Evolutionary conservation across 305 asterid genomes (phyloP).

Genomic region (Fraxinus platypoda): DNA sequence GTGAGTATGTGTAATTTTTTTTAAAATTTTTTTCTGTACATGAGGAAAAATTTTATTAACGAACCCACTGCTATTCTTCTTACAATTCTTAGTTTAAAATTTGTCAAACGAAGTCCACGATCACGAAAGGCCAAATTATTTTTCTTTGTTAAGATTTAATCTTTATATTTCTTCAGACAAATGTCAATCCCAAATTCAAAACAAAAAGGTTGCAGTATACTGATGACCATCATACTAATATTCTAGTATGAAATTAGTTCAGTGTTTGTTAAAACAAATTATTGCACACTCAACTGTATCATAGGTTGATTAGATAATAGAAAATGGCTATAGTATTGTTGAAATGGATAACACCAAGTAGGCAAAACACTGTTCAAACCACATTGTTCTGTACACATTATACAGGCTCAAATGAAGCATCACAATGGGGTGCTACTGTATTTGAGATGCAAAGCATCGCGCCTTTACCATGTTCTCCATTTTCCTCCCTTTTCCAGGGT

Average conservation of each 20-base stretch:
- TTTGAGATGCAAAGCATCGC: neutral
- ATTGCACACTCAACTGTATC: neutral
- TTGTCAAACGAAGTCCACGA: too few relatives aligned
- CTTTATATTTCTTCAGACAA: neutral
- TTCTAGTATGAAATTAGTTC: neutral
- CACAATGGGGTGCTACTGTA: neutral
- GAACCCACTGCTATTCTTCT: too few relatives aligned
- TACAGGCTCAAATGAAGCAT: neutral
- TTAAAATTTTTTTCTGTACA: too few relatives aligned
- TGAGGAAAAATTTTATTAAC: too few relatives aligned
- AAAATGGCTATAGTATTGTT: neutral
- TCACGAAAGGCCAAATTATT: neutral
- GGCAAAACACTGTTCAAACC: neutral
- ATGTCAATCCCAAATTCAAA: neutral
- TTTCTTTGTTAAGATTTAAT: neutral
- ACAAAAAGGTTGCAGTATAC: neutral
- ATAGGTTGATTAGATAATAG: neutral
- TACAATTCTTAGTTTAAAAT: too few relatives aligned
- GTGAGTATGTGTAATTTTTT: too few relatives aligned
- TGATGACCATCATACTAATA: neutral
- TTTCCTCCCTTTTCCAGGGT: neutral
- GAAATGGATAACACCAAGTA: neutral
- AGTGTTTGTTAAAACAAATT: neutral
- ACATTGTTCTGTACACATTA: neutral
- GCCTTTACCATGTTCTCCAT: slow-evolving; percentile 19